Evolutionary conservation across 2,329 filamentous ascomycete genomes (phyloP).

Genomic region (Chaetomium sp.): DNA sequence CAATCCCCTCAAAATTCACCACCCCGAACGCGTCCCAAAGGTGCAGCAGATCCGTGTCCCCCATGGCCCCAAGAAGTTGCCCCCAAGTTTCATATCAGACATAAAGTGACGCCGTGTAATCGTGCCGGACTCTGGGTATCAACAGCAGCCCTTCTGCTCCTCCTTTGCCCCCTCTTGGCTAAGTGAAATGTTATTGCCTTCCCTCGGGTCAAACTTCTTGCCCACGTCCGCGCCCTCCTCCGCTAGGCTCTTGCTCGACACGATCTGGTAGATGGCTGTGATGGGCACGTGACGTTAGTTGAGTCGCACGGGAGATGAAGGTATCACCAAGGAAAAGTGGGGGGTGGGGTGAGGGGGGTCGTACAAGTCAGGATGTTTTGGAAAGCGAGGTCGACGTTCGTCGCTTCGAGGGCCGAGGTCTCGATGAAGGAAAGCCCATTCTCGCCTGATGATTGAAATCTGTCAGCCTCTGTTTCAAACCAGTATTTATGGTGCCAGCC

Average conservation of each 20-base stretch:
- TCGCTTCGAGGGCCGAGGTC: conserved; percentile 95
- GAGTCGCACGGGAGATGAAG: background rate
- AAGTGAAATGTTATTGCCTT: conserved; percentile 74
- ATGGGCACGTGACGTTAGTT: conserved; percentile 2
- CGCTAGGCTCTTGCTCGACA: conserved; percentile 94
- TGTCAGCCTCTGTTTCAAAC: conserved; percentile 19
- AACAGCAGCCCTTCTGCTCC: conserved; percentile 24
- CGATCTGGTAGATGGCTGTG: conserved; percentile 98
- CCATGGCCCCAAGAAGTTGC: conserved; percentile 23
- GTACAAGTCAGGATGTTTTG: conserved; percentile 98
- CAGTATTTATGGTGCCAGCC: background rate
- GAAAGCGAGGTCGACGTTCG: conserved; percentile 98
- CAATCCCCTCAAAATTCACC: conserved; percentile 17
- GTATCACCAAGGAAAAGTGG: background rate
- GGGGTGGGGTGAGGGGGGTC: conserved; percentile 21
- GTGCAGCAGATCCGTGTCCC: conserved; percentile 24
- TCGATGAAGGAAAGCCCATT: conserved; percentile 99
- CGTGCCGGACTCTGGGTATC: conserved; percentile 21
- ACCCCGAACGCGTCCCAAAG: conserved; percentile 15
- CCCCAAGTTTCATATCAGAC: conserved; percentile 24
- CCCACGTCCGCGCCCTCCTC: conserved; percentile 69
- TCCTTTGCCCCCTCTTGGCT: conserved; percentile 55
- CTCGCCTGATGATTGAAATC: conserved; percentile 58
- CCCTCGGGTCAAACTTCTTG: conserved; percentile 58
- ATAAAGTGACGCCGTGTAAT: conserved; percentile 29